These are phyloP conservation scores for Tolypocladium sp. DNA, from an alignment of 2,329 filamentous ascomycete species.

Conservation along the genomic window DNA sequence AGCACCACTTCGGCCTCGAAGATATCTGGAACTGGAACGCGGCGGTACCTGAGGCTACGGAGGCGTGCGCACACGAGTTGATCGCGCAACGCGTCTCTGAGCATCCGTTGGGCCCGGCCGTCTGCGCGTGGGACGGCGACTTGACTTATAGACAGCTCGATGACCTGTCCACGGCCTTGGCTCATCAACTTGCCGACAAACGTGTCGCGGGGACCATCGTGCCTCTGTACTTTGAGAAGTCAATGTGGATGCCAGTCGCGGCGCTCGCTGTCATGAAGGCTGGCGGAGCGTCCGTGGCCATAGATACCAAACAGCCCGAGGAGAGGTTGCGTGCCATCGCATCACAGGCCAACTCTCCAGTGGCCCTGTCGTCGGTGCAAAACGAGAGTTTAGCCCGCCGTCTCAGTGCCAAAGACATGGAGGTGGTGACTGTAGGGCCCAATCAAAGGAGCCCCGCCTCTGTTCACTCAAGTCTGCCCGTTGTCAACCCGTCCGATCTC, in stretches of 20 bases:
- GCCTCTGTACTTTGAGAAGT: constrained; percentile 16
- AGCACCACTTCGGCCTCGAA: constrained; percentile 5
- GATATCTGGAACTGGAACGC: constrained; percentile 11
- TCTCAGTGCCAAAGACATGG: background rate
- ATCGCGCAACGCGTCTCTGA: constrained; percentile 5
- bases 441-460: background rate
- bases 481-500: background rate
- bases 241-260: constrained; percentile 12
- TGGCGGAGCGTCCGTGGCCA: constrained; percentile 14
- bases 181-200: constrained; percentile 1
- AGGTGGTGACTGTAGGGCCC: background rate
- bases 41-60: constrained; percentile 5
- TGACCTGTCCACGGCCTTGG: constrained; percentile 1
- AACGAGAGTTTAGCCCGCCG: background rate
- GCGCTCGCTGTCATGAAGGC: constrained; percentile 13
- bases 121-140: constrained; percentile 16
- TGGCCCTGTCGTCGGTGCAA: constrained; percentile 1
- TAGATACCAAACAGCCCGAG: constrained; percentile 11
- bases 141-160: constrained; percentile 9
- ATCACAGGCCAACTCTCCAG: background rate
- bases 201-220: constrained; percentile 9
- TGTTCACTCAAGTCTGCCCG: background rate
- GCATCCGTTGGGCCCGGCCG: constrained; percentile 9
- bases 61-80: constrained; percentile 10
- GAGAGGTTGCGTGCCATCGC: constrained; percentile 4